Percentiles rank a stretch among this genome's conserved stretches.
Conservation (phyloP, 192 early-diverging fungal genomes). For the Oehlia diaphana region DNA sequence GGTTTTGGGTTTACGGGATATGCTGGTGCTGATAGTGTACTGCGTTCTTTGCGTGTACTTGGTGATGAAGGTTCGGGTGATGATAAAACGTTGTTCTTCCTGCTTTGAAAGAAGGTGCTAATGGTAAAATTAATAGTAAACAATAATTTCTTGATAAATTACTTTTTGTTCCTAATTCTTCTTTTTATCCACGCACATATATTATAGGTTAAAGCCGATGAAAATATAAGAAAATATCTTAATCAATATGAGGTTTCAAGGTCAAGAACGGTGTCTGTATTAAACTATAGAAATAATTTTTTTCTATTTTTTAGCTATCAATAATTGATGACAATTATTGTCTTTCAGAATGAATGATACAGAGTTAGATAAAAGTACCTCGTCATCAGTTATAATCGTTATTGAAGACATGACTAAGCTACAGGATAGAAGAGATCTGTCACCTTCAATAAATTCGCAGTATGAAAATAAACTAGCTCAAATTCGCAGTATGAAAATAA, state of each 20-base stretch:
- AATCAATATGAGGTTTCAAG: conserved; percentile 43
- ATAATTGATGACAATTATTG: background rate
- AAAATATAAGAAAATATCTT: conserved; percentile 37
- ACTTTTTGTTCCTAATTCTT: background rate
- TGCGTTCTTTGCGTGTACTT: too few relatives aligned
- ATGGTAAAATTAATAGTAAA: conserved; percentile 50
- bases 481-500: too few relatives aligned
- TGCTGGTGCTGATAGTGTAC: conserved; percentile 59
- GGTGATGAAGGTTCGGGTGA: conserved; percentile 56
- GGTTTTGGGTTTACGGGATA: conserved; percentile 77
- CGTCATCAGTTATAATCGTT: conserved; percentile 42
- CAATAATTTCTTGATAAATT: background rate
- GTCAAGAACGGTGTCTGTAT: conserved; percentile 37
- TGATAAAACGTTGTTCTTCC: conserved; percentile 36
- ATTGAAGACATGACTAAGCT: too few relatives aligned
- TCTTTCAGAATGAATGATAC: conserved; percentile 48
- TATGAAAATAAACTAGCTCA: too few relatives aligned
- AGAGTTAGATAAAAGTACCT: conserved; percentile 48
- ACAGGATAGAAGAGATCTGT: too few relatives aligned
- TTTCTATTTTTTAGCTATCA: too few relatives aligned
- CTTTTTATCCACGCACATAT: conserved; percentile 30
- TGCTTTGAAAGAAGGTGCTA: conserved; percentile 37
- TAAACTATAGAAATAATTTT: too few relatives aligned
- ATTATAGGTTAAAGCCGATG: too few relatives aligned
- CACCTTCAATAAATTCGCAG: too few relatives aligned